Percentiles rank a stretch among this genome's conserved stretches.
Evolutionary conservation across 768 basidiomycete genomes (phyloP).

Genomic region (Russula foetens): DNA sequence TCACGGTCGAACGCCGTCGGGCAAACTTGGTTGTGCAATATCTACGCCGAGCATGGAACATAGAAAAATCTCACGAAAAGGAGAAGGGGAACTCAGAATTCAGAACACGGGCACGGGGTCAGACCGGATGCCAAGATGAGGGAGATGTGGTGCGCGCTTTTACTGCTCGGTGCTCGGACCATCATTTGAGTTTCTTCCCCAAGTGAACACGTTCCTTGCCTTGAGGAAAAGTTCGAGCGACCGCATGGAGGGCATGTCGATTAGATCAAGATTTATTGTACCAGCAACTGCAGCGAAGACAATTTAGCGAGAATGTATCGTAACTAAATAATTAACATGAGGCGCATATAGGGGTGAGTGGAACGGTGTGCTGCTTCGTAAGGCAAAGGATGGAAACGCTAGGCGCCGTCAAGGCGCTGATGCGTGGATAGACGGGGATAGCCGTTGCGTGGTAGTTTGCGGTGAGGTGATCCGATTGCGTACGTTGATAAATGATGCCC

Average conservation of each 20-base stretch:
- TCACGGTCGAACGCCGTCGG: neutral
- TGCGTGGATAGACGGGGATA: neutral
- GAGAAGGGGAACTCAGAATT: neutral
- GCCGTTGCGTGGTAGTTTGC: neutral
- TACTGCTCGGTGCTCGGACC: too few species aligned
- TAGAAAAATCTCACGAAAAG: neutral
- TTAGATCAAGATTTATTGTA: neutral
- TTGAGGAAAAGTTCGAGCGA: neutral
- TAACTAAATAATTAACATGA: neutral
- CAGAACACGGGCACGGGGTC: neutral
- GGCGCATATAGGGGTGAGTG: neutral
- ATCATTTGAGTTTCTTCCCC: neutral
- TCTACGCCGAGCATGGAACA: neutral
- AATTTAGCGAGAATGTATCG: neutral
- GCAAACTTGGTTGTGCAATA: too few species aligned
- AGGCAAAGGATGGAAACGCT: neutral
- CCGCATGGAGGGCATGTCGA: neutral
- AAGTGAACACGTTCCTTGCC: neutral
- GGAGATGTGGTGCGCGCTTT: too few species aligned
- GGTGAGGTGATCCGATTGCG: neutral
- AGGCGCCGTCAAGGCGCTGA: neutral
- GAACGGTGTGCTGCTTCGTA: neutral
- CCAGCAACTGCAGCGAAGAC: neutral
- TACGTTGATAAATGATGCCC: neutral
- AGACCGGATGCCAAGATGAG: neutral